Conservation (phyloP, 1,284 basidiomycete species). For the Leccinum fallax region DNA sequence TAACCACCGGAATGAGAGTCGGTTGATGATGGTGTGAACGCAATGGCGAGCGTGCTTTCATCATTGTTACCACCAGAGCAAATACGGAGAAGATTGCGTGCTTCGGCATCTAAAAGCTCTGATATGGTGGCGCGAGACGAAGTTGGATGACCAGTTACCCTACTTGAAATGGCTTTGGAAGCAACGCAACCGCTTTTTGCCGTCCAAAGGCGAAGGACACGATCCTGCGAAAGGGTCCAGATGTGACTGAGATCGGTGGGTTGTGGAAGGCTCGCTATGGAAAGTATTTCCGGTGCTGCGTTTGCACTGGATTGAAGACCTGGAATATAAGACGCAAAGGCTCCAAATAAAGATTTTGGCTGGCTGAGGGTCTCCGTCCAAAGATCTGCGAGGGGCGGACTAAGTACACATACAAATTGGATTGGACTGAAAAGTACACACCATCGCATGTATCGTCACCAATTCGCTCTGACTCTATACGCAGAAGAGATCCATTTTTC, state of each 20-base stretch:
- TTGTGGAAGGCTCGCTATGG: constrained; percentile 66
- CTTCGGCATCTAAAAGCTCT: constrained; percentile 55
- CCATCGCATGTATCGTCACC: constrained; percentile 56
- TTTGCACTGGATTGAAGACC: constrained; percentile 47
- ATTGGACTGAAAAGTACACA: constrained; percentile 35
- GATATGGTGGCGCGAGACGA: constrained; percentile 40
- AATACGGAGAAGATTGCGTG: constrained; percentile 62
- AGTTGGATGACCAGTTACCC: constrained; percentile 16
- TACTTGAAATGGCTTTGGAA: constrained; percentile 50
- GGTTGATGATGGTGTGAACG: constrained; percentile 66
- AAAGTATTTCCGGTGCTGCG: constrained; percentile 60
- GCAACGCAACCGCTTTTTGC: constrained; percentile 68
- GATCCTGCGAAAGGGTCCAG: constrained; percentile 89
- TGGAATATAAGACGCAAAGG: constrained; percentile 68
- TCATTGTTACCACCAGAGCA: constrained; percentile 48
- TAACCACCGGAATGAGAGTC: constrained; percentile 66
- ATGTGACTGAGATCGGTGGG: constrained; percentile 72
- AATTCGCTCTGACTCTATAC: constrained; percentile 63
- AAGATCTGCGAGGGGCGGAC: constrained; percentile 45
- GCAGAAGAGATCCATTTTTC: constrained; percentile 70
- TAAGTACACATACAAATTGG: constrained; percentile 8
- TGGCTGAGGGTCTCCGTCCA: constrained; percentile 71
- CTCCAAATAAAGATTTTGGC: constrained; percentile 61
- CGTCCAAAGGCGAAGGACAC: constrained; percentile 83
- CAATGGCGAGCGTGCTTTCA: constrained; percentile 52